Evolutionary conservation across 2,329 filamentous ascomycete species (phyloP).

Genomic region (Geosmithia putterillii): DNA sequence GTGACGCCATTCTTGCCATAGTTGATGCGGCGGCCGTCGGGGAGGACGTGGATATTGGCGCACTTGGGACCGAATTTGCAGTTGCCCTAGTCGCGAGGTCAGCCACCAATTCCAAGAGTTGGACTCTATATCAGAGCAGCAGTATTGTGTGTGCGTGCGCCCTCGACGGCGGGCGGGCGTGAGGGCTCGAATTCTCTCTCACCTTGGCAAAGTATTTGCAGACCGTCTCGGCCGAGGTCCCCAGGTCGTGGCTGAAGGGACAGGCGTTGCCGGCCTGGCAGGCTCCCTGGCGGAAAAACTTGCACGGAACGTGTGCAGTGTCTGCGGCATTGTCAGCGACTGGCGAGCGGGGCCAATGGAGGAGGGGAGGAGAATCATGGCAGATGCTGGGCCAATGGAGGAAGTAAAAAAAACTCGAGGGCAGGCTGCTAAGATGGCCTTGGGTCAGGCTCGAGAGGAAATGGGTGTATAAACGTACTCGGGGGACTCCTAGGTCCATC

Average conservation of each 20-base stretch:
- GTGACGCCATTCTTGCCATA: conserved; percentile 58
- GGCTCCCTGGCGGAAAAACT: conserved; percentile 94
- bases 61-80: conserved; percentile 99
- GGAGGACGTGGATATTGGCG: conserved; percentile 89
- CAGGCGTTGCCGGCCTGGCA: conserved; percentile 95
- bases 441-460: conserved; percentile 6
- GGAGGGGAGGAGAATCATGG: conserved; percentile 4
- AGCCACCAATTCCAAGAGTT: no score
- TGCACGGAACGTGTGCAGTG: conserved; percentile 95
- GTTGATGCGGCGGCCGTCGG: conserved; percentile 87
- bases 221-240: conserved; percentile 71
- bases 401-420: neutral
- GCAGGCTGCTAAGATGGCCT: no score
- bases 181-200: neutral
- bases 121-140: no score
- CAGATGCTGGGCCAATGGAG: neutral
- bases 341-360: neutral
- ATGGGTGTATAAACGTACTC: conserved; percentile 31
- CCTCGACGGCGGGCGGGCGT: neutral
- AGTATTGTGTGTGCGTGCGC: neutral
- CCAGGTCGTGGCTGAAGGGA: conserved; percentile 90
- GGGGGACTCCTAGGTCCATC: conserved; percentile 52
- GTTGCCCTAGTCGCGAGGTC: conserved; percentile 54
- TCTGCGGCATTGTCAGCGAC: conserved; percentile 37
- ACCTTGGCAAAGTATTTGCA: conserved; percentile 99